Evolutionary conservation across 2,329 filamentous ascomycete species (phyloP).

Genomic region (Neophaeococcomyces mojaviensis): DNA sequence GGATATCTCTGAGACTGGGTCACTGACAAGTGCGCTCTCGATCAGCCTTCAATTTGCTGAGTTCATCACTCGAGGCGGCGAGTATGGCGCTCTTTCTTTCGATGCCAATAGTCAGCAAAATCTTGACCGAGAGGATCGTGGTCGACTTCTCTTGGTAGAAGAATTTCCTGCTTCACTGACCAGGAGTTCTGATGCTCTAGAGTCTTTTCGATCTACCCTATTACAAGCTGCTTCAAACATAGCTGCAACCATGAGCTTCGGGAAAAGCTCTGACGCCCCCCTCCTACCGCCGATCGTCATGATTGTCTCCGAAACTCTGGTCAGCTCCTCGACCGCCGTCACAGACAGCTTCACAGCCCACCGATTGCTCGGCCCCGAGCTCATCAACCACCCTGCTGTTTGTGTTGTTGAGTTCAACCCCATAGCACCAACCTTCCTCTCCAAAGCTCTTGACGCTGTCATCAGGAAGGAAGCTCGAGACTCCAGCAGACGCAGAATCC

Average conservation of each 20-base stretch:
- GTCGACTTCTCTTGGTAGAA: constrained; percentile 63
- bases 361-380: constrained; percentile 76
- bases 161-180: constrained; percentile 74
- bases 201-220: constrained; percentile 67
- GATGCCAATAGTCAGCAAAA: constrained; percentile 7
- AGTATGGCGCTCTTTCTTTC: constrained; percentile 64
- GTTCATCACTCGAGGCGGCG: constrained; percentile 74
- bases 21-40: constrained; percentile 50
- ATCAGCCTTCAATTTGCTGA: constrained; percentile 67
- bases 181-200: constrained; percentile 55
- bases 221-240: constrained; percentile 60
- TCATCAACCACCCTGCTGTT: constrained; percentile 71
- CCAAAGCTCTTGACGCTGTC: constrained; percentile 73
- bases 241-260: constrained; percentile 41
- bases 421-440: constrained; percentile 76
- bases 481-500: constrained; percentile 66
- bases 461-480: constrained; percentile 77
- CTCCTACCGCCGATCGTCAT: constrained; percentile 70
- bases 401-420: constrained; percentile 86
- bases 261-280: constrained; percentile 21
- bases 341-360: constrained; percentile 91
- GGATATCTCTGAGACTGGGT: constrained; percentile 55
- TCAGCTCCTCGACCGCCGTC: constrained; percentile 76
- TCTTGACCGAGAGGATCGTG: constrained; percentile 25
- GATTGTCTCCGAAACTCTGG: constrained; percentile 81